Conservation (phyloP, 1,284 basidiomycete genomes). For the Hemileia vastatrix region DNA sequence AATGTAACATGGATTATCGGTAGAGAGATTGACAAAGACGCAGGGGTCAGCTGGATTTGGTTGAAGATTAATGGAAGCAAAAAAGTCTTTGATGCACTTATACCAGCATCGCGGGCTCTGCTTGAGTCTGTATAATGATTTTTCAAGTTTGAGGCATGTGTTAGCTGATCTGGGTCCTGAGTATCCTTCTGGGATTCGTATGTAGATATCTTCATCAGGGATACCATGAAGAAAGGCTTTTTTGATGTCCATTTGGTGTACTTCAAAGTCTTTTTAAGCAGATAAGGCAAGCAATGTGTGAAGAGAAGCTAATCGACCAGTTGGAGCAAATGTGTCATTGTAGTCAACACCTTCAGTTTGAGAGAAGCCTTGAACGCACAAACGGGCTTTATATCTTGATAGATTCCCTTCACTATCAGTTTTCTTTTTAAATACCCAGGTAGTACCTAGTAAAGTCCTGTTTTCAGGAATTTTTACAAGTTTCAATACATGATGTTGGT, state of each 20-base stretch:
- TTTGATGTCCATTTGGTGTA: slow-evolving; percentile 3
- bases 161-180: neutral
- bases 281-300: neutral
- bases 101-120: too few relatives aligned
- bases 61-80: neutral
- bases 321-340: slow-evolving; percentile 2
- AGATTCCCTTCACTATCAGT: neutral
- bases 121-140: too few relatives aligned
- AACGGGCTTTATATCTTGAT: neutral
- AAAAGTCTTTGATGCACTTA: too few relatives aligned
- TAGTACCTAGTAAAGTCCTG: neutral
- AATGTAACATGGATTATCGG: neutral
- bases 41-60: neutral
- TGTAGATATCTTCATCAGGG: neutral
- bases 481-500: neutral
- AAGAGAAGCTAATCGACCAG: slow-evolving; percentile 1
- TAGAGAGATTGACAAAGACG: neutral
- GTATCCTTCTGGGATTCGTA: neutral
- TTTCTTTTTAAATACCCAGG: neutral
- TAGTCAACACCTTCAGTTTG: neutral
- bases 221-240: neutral
- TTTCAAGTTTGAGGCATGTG: slow-evolving; percentile 2
- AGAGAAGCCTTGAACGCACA: neutral
- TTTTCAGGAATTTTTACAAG: neutral
- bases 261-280: neutral